phyloP scores from a whole-genome alignment of 495 filamentous ascomycete genomes.

The Pyronema omphalodes region DNA sequence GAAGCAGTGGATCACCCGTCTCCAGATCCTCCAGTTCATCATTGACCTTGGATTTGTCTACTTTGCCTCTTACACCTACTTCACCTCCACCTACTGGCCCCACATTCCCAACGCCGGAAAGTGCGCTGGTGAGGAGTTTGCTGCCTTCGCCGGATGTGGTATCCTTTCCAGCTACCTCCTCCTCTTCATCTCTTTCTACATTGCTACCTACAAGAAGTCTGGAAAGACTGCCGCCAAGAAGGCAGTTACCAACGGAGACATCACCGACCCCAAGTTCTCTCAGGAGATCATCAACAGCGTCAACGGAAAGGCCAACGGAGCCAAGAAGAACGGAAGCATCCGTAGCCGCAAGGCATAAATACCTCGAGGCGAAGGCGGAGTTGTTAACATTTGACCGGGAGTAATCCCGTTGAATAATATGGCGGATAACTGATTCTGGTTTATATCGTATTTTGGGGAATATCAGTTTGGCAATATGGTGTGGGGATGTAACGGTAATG shows the following conservation, averaged over 20 bases:
- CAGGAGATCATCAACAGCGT: slow-evolving; percentile 24
- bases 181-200: slow-evolving; percentile 98
- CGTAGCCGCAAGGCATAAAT: slow-evolving; percentile 42
- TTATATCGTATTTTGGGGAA: no score
- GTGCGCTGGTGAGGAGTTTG: slow-evolving; percentile 95
- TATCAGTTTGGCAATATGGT: background rate
- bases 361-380: no score
- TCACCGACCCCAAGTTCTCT: slow-evolving; percentile 24
- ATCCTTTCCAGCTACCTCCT: slow-evolving; percentile 87
- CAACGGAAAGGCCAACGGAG: slow-evolving; percentile 28
- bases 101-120: slow-evolving; percentile 63
- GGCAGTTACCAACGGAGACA: slow-evolving; percentile 31
- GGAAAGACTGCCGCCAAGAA: slow-evolving; percentile 43
- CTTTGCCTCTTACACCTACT: slow-evolving; percentile 90
- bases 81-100: slow-evolving; percentile 78
- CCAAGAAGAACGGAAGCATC: slow-evolving; percentile 33
- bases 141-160: slow-evolving; percentile 78
- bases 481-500: slow-evolving; percentile 1
- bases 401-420: no score
- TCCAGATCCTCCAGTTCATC: slow-evolving; percentile 69
- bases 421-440: no score
- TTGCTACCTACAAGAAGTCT: slow-evolving; percentile 86
- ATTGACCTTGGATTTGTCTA: slow-evolving; percentile 79
- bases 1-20: slow-evolving; percentile 79
- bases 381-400: no score